Evolutionary conservation across 768 basidiomycete species (phyloP).

Genomic region (Hydnomerulius pinastri): DNA sequence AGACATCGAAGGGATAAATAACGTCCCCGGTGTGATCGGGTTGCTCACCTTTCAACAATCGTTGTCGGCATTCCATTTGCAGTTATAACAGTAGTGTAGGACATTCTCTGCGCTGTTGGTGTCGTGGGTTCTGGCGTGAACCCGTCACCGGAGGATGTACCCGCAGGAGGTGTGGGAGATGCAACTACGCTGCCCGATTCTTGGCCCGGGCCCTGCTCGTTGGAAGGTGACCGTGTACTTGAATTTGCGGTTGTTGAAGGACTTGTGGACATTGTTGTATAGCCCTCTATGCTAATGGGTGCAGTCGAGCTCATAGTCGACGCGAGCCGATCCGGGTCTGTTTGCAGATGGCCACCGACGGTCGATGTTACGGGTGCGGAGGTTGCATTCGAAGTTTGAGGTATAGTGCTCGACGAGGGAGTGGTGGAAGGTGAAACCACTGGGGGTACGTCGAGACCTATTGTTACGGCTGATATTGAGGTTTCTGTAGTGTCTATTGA

Average conservation of each 20-base stretch:
- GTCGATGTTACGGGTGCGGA: background rate
- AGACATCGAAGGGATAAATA: background rate
- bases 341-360: no score
- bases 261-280: background rate
- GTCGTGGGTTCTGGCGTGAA: background rate
- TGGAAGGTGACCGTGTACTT: no score
- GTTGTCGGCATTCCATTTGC: background rate
- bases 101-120: background rate
- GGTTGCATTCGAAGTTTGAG: background rate
- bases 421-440: no score
- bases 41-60: conserved; percentile 12
- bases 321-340: background rate
- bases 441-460: no score
- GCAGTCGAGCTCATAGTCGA: background rate
- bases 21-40: background rate
- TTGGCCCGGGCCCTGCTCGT: no score
- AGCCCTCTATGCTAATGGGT: background rate
- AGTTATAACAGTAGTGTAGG: background rate
- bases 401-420: background rate
- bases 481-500: no score
- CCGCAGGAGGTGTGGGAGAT: no score
- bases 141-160: no score
- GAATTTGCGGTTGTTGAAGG: no score
- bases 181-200: no score
- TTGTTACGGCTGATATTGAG: no score